Evolutionary conservation across 106 monocot genomes (phyloP).

Genomic region (Alisma plantagoaquatica): DNA sequence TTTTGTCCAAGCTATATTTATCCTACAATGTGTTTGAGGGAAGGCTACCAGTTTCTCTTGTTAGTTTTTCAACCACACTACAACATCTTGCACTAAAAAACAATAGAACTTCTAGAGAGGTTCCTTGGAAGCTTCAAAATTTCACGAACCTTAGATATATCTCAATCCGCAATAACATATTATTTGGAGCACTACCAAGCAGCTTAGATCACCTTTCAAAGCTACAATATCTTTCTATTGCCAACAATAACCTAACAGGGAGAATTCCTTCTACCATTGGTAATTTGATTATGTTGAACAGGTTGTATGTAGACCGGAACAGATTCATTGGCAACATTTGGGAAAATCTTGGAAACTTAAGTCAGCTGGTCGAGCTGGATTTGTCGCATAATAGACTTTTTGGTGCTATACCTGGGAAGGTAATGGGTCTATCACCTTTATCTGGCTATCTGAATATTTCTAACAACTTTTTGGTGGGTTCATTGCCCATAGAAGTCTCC

Average conservation of each 20-base stretch:
- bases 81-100: not conserved
- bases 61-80: not conserved
- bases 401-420: constrained; percentile 1
- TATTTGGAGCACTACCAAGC: constrained; percentile 1
- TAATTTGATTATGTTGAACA: not conserved
- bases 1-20: not conserved
- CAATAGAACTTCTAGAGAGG: not conserved
- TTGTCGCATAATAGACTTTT: constrained; percentile 3
- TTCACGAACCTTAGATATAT: not conserved
- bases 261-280: not conserved
- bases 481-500: constrained; percentile 9
- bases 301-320: not conserved
- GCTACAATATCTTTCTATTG: not conserved
- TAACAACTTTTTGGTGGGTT: constrained; percentile 1
- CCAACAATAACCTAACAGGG: not conserved
- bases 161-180: not conserved
- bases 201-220: not conserved
- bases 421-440: not conserved
- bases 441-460: constrained; percentile 6
- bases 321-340: not conserved
- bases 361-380: constrained; percentile 2
- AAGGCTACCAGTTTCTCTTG: not conserved
- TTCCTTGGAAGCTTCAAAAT: not conserved
- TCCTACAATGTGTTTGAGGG: not conserved
- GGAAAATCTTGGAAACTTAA: not conserved